Evolutionary conservation across 495 filamentous ascomycete species (phyloP).

Genomic region (Penicillium samsonianum): DNA sequence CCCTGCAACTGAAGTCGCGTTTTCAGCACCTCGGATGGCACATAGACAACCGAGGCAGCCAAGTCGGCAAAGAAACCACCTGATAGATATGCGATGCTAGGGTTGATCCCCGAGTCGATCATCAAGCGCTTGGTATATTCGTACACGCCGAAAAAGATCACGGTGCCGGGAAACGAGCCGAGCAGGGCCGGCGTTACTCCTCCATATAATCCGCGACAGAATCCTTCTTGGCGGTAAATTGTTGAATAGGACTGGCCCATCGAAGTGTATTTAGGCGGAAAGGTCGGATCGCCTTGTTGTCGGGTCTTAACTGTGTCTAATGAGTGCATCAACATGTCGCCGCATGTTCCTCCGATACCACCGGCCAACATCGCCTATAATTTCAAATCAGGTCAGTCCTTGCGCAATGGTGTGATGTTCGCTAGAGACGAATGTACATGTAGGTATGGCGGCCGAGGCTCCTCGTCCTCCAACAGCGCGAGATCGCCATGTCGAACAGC

Average conservation of each 20-base stretch:
- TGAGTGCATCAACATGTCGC: conserved; percentile 98
- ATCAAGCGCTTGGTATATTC: conserved; percentile 91
- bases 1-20: conserved; percentile 94
- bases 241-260: conserved; percentile 86
- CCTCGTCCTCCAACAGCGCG: conserved; percentile 42
- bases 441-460: conserved; percentile 61
- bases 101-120: conserved; percentile 77
- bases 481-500: conserved; percentile 18
- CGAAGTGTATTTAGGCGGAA: conserved; percentile 88
- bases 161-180: conserved; percentile 90
- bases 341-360: conserved; percentile 84
- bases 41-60: conserved; percentile 88
- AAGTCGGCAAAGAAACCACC: conserved; percentile 90
- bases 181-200: conserved; percentile 86
- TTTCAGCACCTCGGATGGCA: conserved; percentile 95
- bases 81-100: conserved; percentile 78
- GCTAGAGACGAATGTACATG: conserved; percentile 53
- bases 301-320: conserved; percentile 99
- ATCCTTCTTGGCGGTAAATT: conserved; percentile 89
- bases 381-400: conserved; percentile 10
- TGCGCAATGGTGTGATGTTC: not conserved
- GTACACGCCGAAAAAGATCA: conserved; percentile 95
- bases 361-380: conserved; percentile 90
- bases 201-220: conserved; percentile 86
- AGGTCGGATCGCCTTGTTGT: conserved; percentile 91